These are phyloP conservation scores for Gardenia jasminoides DNA, from an alignment of 257 asterid genomes.

Conservation along the genomic window DNA sequence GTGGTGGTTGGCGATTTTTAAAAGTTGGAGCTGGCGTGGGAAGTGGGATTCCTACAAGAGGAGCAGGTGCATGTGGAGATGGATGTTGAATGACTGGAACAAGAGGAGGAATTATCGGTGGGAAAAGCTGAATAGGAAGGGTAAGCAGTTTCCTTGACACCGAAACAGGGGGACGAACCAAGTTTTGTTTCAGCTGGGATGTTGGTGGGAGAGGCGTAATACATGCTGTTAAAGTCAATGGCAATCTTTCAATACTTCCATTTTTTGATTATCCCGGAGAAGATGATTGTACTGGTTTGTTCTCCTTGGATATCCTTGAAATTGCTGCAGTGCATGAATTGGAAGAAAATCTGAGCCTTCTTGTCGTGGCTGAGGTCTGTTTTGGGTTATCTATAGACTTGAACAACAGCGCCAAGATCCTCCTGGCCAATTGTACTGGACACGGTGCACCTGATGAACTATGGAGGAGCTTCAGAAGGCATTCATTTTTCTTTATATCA, in stretches of 20 bases:
- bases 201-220: background rate
- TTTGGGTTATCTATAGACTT: conserved; percentile 1
- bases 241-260: background rate
- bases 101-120: background rate
- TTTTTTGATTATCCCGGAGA: background rate
- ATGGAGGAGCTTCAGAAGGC: conserved; percentile 6
- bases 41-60: background rate
- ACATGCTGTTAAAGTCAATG: background rate
- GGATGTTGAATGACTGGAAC: conserved; percentile 4
- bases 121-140: background rate
- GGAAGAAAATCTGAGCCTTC: background rate
- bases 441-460: background rate
- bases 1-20: too few relatives aligned
- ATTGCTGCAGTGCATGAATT: background rate
- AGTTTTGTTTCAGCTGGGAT: background rate
- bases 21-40: background rate
- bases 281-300: background rate
- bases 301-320: background rate
- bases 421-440: background rate
- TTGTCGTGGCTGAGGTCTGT: background rate
- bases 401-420: background rate
- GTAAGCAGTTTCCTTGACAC: conserved; percentile 15
- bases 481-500: background rate
- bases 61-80: background rate
- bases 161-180: background rate